Evolutionary conservation across 2,329 filamentous ascomycete species (phyloP).

Genomic region (Ophiobolus disseminans): DNA sequence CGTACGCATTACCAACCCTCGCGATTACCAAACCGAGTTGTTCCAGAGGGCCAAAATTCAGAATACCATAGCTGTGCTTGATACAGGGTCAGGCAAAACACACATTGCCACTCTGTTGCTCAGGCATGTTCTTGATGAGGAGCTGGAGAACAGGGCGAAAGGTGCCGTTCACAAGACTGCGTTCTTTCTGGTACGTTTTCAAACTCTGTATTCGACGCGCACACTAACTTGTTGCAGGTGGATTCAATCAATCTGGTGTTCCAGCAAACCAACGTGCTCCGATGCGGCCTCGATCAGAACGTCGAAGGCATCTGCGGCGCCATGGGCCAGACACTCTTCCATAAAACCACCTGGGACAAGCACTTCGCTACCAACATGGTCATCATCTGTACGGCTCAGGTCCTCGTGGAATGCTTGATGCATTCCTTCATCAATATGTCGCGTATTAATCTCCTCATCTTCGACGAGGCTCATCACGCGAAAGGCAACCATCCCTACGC

Average conservation of each 20-base stretch:
- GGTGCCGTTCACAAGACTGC: slow-evolving; percentile 70
- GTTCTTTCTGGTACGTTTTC: slow-evolving; percentile 75
- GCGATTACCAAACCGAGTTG: slow-evolving; percentile 91
- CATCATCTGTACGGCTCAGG: slow-evolving; percentile 90
- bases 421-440: slow-evolving; percentile 81
- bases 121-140: slow-evolving; percentile 75
- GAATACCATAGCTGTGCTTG: slow-evolving; percentile 91
- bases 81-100: slow-evolving; percentile 96
- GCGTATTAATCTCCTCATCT: slow-evolving; percentile 87
- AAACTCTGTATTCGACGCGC: neutral
- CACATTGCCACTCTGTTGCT: slow-evolving; percentile 91
- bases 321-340: slow-evolving; percentile 68
- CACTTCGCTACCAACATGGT: slow-evolving; percentile 74
- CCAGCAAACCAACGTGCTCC: slow-evolving; percentile 85
- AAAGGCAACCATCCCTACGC: slow-evolving; percentile 95
- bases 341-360: slow-evolving; percentile 65
- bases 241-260: slow-evolving; percentile 89
- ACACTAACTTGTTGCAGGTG: slow-evolving; percentile 57
- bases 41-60: slow-evolving; percentile 84
- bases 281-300: slow-evolving; percentile 78
- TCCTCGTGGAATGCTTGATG: slow-evolving; percentile 78
- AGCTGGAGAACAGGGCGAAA: slow-evolving; percentile 71
- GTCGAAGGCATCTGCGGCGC: slow-evolving; percentile 78
- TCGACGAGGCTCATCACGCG: slow-evolving; percentile 95
- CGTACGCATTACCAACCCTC: slow-evolving; percentile 74